Percentiles rank a stretch among this genome's conserved stretches.
These are phyloP conservation scores for Aspergillus ibericus DNA, from an alignment of 2,329 filamentous ascomycete genomes.

Conservation along the genomic window DNA sequence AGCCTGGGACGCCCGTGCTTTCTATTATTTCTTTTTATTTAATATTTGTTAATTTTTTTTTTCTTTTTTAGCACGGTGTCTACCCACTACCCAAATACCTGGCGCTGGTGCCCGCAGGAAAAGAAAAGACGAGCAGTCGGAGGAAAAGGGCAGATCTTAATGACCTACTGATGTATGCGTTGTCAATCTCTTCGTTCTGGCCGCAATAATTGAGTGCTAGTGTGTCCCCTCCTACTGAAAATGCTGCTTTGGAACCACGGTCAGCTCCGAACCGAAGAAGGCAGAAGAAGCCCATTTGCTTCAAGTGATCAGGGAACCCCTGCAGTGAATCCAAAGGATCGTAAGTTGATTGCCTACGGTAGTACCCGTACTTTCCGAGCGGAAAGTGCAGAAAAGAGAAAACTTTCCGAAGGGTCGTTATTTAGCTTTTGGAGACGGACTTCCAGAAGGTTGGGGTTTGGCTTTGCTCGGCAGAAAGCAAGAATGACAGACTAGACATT, in stretches of 20 bases:
- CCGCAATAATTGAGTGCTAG: background rate
- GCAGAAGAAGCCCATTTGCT: background rate
- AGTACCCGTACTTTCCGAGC: conserved; percentile 8
- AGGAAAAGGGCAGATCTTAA: background rate
- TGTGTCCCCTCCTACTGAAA: background rate
- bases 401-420: conserved; percentile 11
- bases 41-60: background rate
- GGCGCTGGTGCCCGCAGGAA: background rate
- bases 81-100: background rate
- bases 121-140: background rate
- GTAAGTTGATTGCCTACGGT: background rate
- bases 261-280: background rate
- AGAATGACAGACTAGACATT: background rate
- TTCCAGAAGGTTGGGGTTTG: background rate
- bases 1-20: conserved; percentile 24
- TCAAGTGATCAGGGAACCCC: background rate
- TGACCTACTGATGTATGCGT: background rate
- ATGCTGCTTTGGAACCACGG: background rate
- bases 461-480: background rate
- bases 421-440: background rate
- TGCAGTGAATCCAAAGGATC: background rate
- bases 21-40: conserved; percentile 5
- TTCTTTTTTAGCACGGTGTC: background rate
- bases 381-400: conserved; percentile 14
- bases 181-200: background rate